phyloP scores from a whole-genome alignment of 139 green algal genomes.

The Volvox africanus region DNA sequence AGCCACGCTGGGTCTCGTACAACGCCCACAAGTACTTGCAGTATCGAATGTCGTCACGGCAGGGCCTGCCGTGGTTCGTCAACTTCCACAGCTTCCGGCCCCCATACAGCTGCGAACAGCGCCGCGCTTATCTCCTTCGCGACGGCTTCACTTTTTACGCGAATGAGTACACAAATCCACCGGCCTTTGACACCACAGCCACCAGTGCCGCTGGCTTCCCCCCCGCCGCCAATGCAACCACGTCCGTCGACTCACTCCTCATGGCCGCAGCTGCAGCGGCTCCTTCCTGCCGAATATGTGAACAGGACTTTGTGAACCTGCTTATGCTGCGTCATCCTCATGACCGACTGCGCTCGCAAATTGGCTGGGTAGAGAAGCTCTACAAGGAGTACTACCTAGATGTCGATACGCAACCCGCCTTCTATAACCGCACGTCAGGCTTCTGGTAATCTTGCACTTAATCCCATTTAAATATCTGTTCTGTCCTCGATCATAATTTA shows the following conservation, averaged over 20 bases:
- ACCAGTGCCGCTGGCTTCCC: neutral
- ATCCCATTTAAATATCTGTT: too few relatives aligned
- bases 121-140: slow-evolving; percentile 32
- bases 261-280: neutral
- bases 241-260: neutral
- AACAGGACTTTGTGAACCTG: slow-evolving; percentile 58
- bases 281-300: slow-evolving; percentile 28
- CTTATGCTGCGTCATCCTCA: slow-evolving; percentile 59
- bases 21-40: slow-evolving; percentile 54
- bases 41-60: slow-evolving; percentile 27
- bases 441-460: too few relatives aligned
- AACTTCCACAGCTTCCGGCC: slow-evolving; percentile 54
- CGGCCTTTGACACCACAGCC: neutral
- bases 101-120: slow-evolving; percentile 12
- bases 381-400: slow-evolving; percentile 57
- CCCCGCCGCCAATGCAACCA: neutral
- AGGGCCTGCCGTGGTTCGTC: slow-evolving; percentile 55
- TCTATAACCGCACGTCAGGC: slow-evolving; percentile 45
- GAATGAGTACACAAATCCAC: slow-evolving; percentile 60
- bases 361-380: slow-evolving; percentile 61
- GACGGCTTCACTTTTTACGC: slow-evolving; percentile 56
- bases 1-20: slow-evolving; percentile 50
- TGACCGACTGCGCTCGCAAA: slow-evolving; percentile 51
- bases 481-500: too few relatives aligned
- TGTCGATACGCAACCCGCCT: slow-evolving; percentile 41